Evolutionary conservation across 768 basidiomycete genomes (phyloP).

Genomic region (Hericium erinaceus): DNA sequence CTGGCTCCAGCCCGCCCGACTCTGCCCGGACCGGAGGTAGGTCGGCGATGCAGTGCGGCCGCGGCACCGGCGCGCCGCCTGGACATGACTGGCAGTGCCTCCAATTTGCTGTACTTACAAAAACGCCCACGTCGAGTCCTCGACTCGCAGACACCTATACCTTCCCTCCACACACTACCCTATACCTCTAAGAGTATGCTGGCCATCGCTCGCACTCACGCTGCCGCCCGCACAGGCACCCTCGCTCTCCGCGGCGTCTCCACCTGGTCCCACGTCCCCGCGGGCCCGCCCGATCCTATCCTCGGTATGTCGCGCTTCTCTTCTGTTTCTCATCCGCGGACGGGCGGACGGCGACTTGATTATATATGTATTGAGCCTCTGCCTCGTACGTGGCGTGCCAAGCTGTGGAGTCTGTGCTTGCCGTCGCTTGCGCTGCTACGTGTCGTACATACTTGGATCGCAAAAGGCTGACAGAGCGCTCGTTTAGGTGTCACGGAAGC

Average conservation of each 20-base stretch:
- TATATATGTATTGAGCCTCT: neutral
- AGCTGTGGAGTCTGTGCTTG: neutral
- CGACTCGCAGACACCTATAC: neutral
- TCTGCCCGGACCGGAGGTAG: too few relatives aligned
- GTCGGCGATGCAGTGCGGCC: too few relatives aligned
- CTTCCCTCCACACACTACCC: constrained; percentile 15
- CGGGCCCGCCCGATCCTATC: constrained; percentile 90
- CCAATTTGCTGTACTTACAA: too few relatives aligned
- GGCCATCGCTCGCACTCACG: constrained; percentile 27
- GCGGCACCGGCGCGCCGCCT: too few relatives aligned
- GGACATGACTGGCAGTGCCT: too few relatives aligned
- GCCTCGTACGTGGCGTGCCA: neutral
- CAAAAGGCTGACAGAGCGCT: neutral
- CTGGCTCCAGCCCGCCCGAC: too few relatives aligned
- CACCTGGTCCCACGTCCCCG: constrained; percentile 73
- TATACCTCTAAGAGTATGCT: constrained; percentile 24
- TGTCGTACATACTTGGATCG: neutral
- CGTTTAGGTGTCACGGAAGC: constrained; percentile 77
- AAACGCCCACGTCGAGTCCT: neutral
- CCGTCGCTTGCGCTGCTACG: neutral
- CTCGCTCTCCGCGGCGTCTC: constrained; percentile 38
- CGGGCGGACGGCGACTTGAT: too few relatives aligned
- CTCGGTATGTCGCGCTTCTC: constrained; percentile 46
- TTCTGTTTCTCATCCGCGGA: neutral
- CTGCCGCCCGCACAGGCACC: neutral